phyloP scores from a whole-genome alignment of 23 red algal genomes.

The Gracilaria domingensis region DNA sequence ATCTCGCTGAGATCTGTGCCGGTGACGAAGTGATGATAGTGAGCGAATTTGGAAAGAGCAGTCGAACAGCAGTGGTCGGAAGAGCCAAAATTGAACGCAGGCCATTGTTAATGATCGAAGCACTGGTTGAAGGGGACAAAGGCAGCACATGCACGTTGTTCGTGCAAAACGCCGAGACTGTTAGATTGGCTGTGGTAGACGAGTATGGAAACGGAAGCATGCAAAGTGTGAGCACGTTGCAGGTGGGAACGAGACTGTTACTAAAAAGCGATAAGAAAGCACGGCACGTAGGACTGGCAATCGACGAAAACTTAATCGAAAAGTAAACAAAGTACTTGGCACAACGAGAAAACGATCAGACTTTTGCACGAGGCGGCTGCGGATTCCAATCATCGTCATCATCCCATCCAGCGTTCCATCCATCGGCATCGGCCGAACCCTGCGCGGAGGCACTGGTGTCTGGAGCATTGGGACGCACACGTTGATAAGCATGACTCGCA shows the following conservation, averaged over 20 bases:
- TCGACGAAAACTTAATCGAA: constrained; percentile 78
- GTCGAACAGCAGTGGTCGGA: constrained; percentile 72
- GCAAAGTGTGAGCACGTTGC: constrained; percentile 49
- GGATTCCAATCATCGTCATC: constrained; percentile 54
- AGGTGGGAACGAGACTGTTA: constrained; percentile 50
- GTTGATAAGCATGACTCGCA: not conserved
- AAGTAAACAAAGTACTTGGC: constrained; percentile 43
- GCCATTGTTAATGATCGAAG: constrained; percentile 69
- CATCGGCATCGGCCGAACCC: constrained; percentile 45
- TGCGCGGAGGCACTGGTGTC: not conserved
- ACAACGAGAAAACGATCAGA: not conserved
- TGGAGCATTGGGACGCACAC: not conserved
- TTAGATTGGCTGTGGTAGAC: constrained; percentile 46
- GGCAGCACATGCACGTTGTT: constrained; percentile 47
- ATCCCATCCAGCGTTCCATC: constrained; percentile 71
- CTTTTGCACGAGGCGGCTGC: not conserved
- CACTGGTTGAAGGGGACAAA: constrained; percentile 25
- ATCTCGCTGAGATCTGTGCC: constrained; percentile 64
- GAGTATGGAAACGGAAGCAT: not conserved
- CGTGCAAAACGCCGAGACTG: constrained; percentile 87
- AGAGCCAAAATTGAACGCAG: constrained; percentile 77
- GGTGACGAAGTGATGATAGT: constrained; percentile 74
- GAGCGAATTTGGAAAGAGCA: constrained; percentile 26
- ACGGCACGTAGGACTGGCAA: constrained; percentile 69
- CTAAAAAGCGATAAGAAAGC: constrained; percentile 64